Evolutionary conservation across 306 rosid genomes (phyloP).

Genomic region (Dalbergia cultrata): DNA sequence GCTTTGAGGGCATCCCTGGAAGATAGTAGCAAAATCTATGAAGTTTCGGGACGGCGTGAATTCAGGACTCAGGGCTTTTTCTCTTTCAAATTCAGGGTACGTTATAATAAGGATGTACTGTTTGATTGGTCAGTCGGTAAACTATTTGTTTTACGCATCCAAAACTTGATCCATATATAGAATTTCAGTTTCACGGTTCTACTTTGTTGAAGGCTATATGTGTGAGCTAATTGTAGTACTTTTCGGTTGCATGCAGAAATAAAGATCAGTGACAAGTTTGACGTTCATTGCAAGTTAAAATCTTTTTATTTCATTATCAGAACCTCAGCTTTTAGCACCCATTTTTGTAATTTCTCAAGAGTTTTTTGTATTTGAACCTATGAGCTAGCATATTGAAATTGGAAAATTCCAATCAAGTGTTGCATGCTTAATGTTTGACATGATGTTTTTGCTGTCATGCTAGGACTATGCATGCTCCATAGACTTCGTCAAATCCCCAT

Average conservation of each 20-base stretch:
- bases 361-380: not conserved
- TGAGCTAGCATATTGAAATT: not conserved
- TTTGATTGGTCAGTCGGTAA: not conserved
- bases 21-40: slow-evolving; percentile 46
- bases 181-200: too few relatives aligned
- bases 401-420: not conserved
- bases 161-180: too few relatives aligned
- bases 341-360: not conserved
- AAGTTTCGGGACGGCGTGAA: slow-evolving; percentile 37
- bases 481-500: slow-evolving; percentile 54
- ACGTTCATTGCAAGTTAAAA: not conserved
- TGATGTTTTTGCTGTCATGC: not conserved
- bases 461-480: slow-evolving; percentile 58
- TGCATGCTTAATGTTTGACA: not conserved
- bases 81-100: slow-evolving; percentile 50
- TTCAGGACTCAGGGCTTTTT: slow-evolving; percentile 48
- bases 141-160: too few relatives aligned
- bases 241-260: not conserved
- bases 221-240: not conserved
- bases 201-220: not conserved
- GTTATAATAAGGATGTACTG: not conserved
- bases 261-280: not conserved
- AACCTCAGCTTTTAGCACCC: not conserved
- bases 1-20: slow-evolving; percentile 45
- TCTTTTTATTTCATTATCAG: not conserved